These are phyloP conservation scores for Botrytis medusae DNA, from an alignment of 2,329 filamentous ascomycete genomes.

Conservation along the genomic window DNA sequence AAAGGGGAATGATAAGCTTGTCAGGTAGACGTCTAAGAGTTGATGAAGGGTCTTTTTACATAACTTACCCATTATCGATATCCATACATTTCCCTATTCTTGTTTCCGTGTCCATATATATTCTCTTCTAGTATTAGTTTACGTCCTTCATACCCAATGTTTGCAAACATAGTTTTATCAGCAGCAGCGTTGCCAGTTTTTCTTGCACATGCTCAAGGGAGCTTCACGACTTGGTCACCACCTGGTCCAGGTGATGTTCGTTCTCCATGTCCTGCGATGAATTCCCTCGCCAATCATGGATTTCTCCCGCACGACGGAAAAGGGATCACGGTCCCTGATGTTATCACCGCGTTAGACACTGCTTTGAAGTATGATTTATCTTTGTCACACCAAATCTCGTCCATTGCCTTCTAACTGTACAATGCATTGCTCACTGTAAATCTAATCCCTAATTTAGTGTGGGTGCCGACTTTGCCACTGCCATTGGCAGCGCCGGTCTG, in stretches of 20 bases:
- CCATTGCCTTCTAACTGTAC: neutral
- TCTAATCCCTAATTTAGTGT: slow-evolving; percentile 39
- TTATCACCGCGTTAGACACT: neutral
- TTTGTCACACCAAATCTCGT: no score
- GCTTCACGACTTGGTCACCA: slow-evolving; percentile 24
- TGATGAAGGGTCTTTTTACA: neutral
- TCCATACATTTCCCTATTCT: neutral
- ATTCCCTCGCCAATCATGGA: slow-evolving; percentile 34
- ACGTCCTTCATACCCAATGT: neutral
- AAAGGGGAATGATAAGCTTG: neutral
- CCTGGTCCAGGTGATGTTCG: slow-evolving; percentile 30
- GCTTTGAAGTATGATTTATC: neutral
- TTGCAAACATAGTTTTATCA: neutral
- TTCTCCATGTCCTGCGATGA: neutral
- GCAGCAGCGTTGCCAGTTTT: neutral
- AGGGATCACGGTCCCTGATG: slow-evolving; percentile 33
- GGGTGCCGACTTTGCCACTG: slow-evolving; percentile 36
- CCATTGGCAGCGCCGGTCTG: slow-evolving; percentile 34
- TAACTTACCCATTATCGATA: neutral
- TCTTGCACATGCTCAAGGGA: slow-evolving; percentile 20
- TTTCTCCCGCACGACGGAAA: slow-evolving; percentile 40
- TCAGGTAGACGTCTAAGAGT: neutral
- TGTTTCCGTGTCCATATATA: neutral
- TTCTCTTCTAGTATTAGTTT: neutral
- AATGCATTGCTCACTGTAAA: neutral